phyloP scores from a whole-genome alignment of 1,284 basidiomycete species.

The Lentinus polychrous region DNA sequence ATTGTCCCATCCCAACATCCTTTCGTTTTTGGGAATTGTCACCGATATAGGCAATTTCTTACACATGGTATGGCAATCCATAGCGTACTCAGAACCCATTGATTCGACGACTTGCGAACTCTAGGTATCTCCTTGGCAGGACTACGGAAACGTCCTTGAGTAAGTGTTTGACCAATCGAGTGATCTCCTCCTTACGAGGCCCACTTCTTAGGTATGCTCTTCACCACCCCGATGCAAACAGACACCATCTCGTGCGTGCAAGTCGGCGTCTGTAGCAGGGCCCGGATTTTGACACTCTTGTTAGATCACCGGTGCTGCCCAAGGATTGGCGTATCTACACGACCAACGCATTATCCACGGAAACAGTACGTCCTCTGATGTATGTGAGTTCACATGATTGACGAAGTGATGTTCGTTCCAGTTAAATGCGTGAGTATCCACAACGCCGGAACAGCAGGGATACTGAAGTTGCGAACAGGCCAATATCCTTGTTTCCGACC shows the following conservation, averaged over 20 bases:
- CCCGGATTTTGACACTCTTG: background rate
- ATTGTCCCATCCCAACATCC: constrained; percentile 40
- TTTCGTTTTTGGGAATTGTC: constrained; percentile 47
- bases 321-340: constrained; percentile 49
- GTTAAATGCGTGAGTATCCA: constrained; percentile 54
- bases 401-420: constrained; percentile 15
- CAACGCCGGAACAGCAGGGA: too few relatives aligned
- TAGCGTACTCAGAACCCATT: background rate
- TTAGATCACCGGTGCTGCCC: constrained; percentile 42
- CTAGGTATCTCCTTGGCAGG: constrained; percentile 55
- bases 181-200: background rate
- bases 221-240: constrained; percentile 28
- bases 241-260: constrained; percentile 33
- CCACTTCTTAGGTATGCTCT: too few relatives aligned
- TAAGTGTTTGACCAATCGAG: background rate
- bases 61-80: constrained; percentile 36
- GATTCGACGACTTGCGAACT: background rate
- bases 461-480: constrained; percentile 26
- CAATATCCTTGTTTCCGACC: constrained; percentile 44
- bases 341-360: constrained; percentile 42
- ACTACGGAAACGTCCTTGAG: constrained; percentile 27
- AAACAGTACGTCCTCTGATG: constrained; percentile 42
- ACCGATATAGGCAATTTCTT: constrained; percentile 42
- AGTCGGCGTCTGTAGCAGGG: background rate
- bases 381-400: background rate